Conservation (phyloP, 345 rosid genomes). For the Salix suchowensis region DNA sequence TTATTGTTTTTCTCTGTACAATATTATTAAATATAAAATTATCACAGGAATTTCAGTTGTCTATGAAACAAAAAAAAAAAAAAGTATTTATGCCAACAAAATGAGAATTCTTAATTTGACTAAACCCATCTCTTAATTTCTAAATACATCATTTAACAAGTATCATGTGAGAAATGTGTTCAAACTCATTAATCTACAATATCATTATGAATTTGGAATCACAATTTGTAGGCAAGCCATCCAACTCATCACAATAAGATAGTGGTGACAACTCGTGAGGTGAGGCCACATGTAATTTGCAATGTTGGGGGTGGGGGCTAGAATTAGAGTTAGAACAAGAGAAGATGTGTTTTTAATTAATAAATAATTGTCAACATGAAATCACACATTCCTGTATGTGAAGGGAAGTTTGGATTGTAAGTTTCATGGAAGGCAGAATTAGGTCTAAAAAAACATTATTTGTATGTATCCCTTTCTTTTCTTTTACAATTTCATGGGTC, state of each 20-base stretch:
- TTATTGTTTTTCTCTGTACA: no score
- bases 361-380: background rate
- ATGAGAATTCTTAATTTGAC: background rate
- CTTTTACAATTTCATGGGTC: conserved; percentile 2
- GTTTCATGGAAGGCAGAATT: background rate
- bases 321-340: background rate
- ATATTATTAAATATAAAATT: no score
- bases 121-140: background rate
- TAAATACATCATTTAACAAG: background rate
- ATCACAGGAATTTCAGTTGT: no score
- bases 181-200: background rate
- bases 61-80: no score
- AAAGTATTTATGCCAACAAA: background rate
- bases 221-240: background rate
- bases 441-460: background rate
- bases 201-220: background rate
- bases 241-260: background rate
- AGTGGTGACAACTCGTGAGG: background rate
- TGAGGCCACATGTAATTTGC: background rate
- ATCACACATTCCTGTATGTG: background rate
- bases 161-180: background rate
- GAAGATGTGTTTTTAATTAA: background rate
- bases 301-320: background rate
- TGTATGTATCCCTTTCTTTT: background rate
- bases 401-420: background rate